Conservation (phyloP, 1,284 basidiomycete genomes). For the Phellopilus nigrolimitatus region DNA sequence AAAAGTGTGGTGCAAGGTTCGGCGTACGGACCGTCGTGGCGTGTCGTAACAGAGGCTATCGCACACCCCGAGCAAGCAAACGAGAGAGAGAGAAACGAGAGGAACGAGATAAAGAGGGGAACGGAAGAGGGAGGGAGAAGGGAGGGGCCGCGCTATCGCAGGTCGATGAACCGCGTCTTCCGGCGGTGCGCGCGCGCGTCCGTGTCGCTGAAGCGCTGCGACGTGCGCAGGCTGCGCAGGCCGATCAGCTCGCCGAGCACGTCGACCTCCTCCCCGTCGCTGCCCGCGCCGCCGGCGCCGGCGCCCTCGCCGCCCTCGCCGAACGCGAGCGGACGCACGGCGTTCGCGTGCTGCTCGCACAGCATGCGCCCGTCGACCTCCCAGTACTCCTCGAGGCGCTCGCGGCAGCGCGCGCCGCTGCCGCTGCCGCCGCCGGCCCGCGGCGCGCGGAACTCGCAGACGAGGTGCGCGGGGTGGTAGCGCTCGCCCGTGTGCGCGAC, state of each 20-base stretch:
- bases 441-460: conserved; percentile 47
- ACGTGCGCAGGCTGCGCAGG: not conserved
- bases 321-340: conserved; percentile 8
- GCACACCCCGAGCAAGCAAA: not conserved
- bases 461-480: conserved; percentile 82
- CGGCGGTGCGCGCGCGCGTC: conserved; percentile 16
- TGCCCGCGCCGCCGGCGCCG: conserved; percentile 7
- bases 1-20: not conserved
- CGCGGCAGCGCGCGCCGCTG: conserved; percentile 38
- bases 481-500: conserved; percentile 71
- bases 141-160: conserved; percentile 3
- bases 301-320: conserved; percentile 9
- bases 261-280: not conserved
- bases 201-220: conserved; percentile 9
- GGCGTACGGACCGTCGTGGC: not conserved
- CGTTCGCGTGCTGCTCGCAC: conserved; percentile 69
- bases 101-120: not conserved
- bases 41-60: not conserved
- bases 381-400: conserved; percentile 75
- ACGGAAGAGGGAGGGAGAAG: not conserved
- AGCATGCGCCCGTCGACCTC: conserved; percentile 78
- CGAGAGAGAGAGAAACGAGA: not conserved
- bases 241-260: conserved; percentile 6
- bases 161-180: conserved; percentile 20
- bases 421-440: not conserved